These are phyloP conservation scores for Trametes sanguinea DNA, from an alignment of 768 basidiomycete genomes.

Conservation along the genomic window DNA sequence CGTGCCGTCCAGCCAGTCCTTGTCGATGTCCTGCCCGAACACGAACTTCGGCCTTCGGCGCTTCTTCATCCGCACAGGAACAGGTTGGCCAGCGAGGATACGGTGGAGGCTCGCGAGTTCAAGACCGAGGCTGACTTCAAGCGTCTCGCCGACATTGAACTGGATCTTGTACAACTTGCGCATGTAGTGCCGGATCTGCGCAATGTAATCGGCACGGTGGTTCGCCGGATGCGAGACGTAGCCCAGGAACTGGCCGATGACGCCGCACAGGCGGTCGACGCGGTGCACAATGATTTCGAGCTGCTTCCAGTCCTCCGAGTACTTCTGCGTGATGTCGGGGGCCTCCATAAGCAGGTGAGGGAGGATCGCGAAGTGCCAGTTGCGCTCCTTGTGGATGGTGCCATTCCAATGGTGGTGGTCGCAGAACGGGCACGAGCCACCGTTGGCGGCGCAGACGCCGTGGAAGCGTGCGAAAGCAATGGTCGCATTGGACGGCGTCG, in stretches of 20 bases:
- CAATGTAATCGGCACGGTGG: slow-evolving; percentile 74
- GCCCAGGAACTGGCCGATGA: slow-evolving; percentile 79
- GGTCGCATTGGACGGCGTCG: slow-evolving; percentile 89
- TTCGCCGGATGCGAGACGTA: slow-evolving; percentile 70
- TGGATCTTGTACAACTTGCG: slow-evolving; percentile 88
- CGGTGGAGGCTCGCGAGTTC: slow-evolving; percentile 84
- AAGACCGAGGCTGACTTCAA: slow-evolving; percentile 78
- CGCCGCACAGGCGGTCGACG: slow-evolving; percentile 70
- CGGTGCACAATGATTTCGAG: slow-evolving; percentile 79
- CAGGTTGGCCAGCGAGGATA: slow-evolving; percentile 69
- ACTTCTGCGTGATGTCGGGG: slow-evolving; percentile 77
- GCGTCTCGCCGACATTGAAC: slow-evolving; percentile 82
- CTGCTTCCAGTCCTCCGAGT: slow-evolving; percentile 79
- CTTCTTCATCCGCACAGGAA: slow-evolving; percentile 52
- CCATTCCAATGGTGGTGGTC: slow-evolving; percentile 93
- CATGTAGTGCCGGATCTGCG: slow-evolving; percentile 88
- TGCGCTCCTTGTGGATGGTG: slow-evolving; percentile 77
- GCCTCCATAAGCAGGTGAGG: slow-evolving; percentile 69
- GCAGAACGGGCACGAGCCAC: slow-evolving; percentile 91
- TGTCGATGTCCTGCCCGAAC: slow-evolving; percentile 76
- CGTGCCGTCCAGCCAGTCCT: slow-evolving; percentile 73
- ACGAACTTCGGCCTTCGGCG: slow-evolving; percentile 63
- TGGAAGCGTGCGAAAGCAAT: slow-evolving; percentile 87
- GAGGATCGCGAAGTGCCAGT: slow-evolving; percentile 81
- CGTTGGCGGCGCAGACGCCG: slow-evolving; percentile 80